Percentiles rank a stretch among this genome's conserved stretches.
Evolutionary conservation across 306 rosid species (phyloP).

Genomic region (Astragalus membranaceus): DNA sequence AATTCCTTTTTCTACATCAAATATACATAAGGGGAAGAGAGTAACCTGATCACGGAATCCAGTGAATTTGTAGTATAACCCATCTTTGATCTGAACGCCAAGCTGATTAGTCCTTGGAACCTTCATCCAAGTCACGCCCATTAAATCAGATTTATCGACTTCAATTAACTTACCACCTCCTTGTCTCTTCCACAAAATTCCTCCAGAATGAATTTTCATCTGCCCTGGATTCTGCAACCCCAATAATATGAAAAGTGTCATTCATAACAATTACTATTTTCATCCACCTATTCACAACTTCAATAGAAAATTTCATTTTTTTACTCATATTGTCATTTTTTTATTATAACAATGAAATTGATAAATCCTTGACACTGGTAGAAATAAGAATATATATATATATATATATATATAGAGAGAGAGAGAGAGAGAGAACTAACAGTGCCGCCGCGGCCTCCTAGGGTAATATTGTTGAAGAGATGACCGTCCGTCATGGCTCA

Average conservation of each 20-base stretch:
- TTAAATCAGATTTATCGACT: conserved; percentile 81
- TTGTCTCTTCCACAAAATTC: conserved; percentile 84
- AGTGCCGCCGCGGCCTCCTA: conserved; percentile 2
- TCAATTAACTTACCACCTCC: conserved; percentile 90
- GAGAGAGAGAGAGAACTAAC: background rate
- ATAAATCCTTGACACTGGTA: background rate
- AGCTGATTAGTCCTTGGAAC: conserved; percentile 89
- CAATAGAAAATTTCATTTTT: background rate
- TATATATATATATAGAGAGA: background rate
- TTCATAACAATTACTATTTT: background rate
- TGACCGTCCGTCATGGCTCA: background rate
- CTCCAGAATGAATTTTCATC: conserved; percentile 72
- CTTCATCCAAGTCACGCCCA: conserved; percentile 95
- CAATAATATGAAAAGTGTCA: background rate
- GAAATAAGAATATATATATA: too few relatives aligned
- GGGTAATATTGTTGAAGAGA: conserved; percentile 12
- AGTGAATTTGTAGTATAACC: conserved; percentile 78
- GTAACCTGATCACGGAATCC: conserved; percentile 97
- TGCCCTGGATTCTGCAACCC: conserved; percentile 85
- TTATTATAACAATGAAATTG: background rate
- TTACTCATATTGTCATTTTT: background rate
- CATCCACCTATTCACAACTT: background rate
- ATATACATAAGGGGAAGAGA: background rate
- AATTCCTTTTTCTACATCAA: background rate
- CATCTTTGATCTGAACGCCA: conserved; percentile 85